Conservation (phyloP, 306 rosid genomes). For the Rubus idaeus region DNA sequence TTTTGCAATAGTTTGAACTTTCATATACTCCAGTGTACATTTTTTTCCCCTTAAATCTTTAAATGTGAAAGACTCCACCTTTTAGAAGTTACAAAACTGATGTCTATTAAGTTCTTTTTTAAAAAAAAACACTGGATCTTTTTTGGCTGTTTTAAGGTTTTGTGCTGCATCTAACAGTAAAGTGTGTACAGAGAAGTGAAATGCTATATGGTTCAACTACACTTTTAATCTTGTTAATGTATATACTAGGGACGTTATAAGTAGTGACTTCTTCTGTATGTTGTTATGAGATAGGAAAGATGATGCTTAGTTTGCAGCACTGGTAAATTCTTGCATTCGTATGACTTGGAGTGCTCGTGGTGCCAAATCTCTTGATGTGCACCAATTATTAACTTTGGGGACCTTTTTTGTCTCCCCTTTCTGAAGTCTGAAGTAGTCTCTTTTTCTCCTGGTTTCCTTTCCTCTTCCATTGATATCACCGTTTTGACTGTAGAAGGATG, state of each 20-base stretch:
- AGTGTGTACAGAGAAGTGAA: not conserved
- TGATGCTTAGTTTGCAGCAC: constrained; percentile 87
- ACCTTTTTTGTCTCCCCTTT: not conserved
- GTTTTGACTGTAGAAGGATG: too few species aligned
- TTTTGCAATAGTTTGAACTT: not conserved
- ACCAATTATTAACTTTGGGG: not conserved
- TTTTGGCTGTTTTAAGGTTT: too few species aligned
- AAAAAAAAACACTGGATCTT: too few species aligned
- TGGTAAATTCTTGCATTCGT: constrained; percentile 88
- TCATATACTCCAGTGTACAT: not conserved
- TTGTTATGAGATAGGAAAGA: constrained; percentile 58
- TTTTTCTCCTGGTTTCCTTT: too few species aligned
- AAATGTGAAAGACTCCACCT: not conserved
- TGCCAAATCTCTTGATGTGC: constrained; percentile 83
- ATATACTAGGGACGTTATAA: not conserved
- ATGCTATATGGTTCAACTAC: not conserved
- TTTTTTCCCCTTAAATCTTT: not conserved
- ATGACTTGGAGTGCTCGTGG: constrained; percentile 89
- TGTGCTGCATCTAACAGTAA: too few species aligned
- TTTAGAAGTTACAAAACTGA: not conserved
- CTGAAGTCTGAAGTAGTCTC: not conserved
- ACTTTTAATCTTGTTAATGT: not conserved
- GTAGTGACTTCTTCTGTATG: constrained; percentile 21
- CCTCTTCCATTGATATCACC: too few species aligned
- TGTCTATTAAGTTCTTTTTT: too few species aligned